These are phyloP conservation scores for Hawksworthiomyces lignivorus DNA, from an alignment of 2,329 filamentous ascomycete genomes.

Conservation along the genomic window DNA sequence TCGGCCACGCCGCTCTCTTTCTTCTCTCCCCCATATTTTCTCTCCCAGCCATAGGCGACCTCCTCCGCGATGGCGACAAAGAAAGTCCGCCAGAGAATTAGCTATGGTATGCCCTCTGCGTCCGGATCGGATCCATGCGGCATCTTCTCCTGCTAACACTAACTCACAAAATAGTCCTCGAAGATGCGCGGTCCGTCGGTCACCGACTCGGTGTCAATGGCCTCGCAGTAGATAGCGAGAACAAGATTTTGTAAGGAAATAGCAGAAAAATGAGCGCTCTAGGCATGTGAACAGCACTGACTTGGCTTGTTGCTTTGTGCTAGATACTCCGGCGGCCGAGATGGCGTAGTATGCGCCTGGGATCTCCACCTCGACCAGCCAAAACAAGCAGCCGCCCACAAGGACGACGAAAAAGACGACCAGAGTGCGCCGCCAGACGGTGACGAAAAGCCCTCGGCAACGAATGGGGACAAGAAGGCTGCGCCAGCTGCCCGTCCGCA, in stretches of 20 bases:
- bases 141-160: constrained; percentile 19
- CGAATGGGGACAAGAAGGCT: neutral
- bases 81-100: constrained; percentile 59
- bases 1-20: constrained; percentile 2
- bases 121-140: no score
- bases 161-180: constrained; percentile 42
- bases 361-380: constrained; percentile 66
- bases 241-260: constrained; percentile 85
- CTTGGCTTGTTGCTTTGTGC: neutral
- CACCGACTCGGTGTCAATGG: constrained; percentile 94
- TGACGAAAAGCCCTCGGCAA: constrained; percentile 16
- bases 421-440: constrained; percentile 5
- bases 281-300: no score
- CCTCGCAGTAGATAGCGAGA: constrained; percentile 74
- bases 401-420: neutral
- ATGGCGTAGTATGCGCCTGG: constrained; percentile 95
- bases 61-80: constrained; percentile 45
- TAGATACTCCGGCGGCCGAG: constrained; percentile 91
- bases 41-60: no score
- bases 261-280: no score
- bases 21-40: neutral
- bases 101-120: constrained; percentile 46
- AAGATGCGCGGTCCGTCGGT: constrained; percentile 59
- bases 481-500: constrained; percentile 22
- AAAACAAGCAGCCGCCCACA: neutral